A percentile compares a stretch with the other conserved stretches of the same genome.
Conservation (phyloP, 2,329 filamentous ascomycete species). For the Salinomyces thailandicus region DNA sequence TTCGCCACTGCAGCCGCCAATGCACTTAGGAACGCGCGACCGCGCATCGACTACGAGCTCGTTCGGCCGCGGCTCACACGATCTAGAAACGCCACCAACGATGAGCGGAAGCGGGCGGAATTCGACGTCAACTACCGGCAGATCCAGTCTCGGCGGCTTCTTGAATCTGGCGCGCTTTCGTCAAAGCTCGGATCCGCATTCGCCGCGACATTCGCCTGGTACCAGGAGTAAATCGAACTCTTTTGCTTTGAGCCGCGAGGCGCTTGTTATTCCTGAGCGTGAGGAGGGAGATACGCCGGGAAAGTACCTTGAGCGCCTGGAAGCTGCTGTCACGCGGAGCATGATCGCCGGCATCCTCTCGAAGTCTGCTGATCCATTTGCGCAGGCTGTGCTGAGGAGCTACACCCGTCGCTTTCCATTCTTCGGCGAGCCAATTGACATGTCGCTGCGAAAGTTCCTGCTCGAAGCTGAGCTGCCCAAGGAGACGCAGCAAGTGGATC, state of each 20-base stretch:
- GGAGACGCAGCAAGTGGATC: conserved; percentile 95
- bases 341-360: conserved; percentile 77
- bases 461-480: conserved; percentile 96
- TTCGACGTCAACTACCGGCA: conserved; percentile 72
- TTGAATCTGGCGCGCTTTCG: conserved; percentile 68
- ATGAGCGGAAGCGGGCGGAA: conserved; percentile 48
- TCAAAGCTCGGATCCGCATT: conserved; percentile 65
- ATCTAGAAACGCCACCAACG: conserved; percentile 57
- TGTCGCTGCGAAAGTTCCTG: conserved; percentile 87
- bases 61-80: conserved; percentile 59
- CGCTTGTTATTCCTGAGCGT: conserved; percentile 60
- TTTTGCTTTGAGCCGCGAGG: conserved; percentile 63
- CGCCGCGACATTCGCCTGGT: conserved; percentile 58
- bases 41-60: conserved; percentile 89
- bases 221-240: conserved; percentile 75
- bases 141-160: conserved; percentile 86
- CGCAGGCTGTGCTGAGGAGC: conserved; percentile 71
- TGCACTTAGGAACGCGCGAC: conserved; percentile 52
- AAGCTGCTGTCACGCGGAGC: conserved; percentile 68
- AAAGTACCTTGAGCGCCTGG: conserved; percentile 74
- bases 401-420: conserved; percentile 94
- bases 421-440: conserved; percentile 95
- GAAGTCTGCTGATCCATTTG: conserved; percentile 77
- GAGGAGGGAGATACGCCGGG: conserved; percentile 83
- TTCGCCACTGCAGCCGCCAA: conserved; percentile 48